A percentile compares a stretch with the other conserved stretches of the same genome.
phyloP scores from a whole-genome alignment of 768 basidiomycete genomes.

The Rossbeevera mucosa region DNA sequence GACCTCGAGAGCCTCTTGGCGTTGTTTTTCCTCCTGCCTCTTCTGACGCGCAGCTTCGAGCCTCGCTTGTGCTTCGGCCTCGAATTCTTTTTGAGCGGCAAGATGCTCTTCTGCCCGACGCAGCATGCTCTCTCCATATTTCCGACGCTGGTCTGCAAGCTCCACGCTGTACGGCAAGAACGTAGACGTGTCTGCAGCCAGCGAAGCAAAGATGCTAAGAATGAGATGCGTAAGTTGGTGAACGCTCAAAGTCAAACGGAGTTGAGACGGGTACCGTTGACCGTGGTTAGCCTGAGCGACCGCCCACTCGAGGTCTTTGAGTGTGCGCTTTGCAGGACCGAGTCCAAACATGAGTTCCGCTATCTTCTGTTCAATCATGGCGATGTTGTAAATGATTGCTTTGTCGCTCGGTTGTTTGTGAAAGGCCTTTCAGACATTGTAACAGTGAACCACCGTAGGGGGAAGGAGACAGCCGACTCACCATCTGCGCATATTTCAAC shows the following conservation, averaged over 20 bases:
- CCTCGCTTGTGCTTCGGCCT: conserved; percentile 65
- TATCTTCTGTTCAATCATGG: conserved; percentile 96
- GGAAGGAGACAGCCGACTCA: conserved; percentile 25
- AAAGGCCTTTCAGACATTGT: conserved; percentile 53
- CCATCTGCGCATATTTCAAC: conserved; percentile 76
- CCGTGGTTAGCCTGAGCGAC: conserved; percentile 81
- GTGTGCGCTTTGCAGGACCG: conserved; percentile 67
- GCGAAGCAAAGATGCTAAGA: conserved; percentile 72
- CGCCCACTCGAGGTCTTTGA: conserved; percentile 73
- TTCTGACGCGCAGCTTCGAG: conserved; percentile 72
- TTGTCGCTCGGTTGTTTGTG: conserved; percentile 86
- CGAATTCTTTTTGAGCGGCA: conserved; percentile 56
- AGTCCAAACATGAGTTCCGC: conserved; percentile 84
- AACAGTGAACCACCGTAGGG: background rate
- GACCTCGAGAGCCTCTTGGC: conserved; percentile 64
- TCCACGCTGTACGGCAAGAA: conserved; percentile 80
- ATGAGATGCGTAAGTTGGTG: background rate
- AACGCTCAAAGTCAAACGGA: background rate
- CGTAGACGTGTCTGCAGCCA: conserved; percentile 68
- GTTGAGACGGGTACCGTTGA: conserved; percentile 59
- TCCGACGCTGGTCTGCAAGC: conserved; percentile 82
- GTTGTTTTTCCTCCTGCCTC: conserved; percentile 76
- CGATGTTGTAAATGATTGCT: conserved; percentile 89
- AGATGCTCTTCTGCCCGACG: conserved; percentile 27
- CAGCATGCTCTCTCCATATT: conserved; percentile 86